Evolutionary conservation across 495 filamentous ascomycete species (phyloP).

Genomic region (Aspergillus steynii): DNA sequence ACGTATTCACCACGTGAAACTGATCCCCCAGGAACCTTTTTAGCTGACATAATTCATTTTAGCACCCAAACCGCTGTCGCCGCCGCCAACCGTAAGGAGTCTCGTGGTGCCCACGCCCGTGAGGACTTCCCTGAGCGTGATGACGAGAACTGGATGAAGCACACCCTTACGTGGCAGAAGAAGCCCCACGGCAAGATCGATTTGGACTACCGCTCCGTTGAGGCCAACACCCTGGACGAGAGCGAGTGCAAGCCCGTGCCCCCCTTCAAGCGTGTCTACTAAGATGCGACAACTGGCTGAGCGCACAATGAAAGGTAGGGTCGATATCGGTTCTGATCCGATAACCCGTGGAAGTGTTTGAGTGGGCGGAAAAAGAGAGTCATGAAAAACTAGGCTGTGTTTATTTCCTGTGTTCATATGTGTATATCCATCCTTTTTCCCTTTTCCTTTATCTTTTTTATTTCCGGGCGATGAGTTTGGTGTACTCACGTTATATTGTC

Average conservation of each 20-base stretch:
- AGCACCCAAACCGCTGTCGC: conserved; percentile 82
- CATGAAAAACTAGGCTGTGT: conserved; percentile 43
- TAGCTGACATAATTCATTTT: conserved; percentile 9
- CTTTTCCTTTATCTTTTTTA: conserved; percentile 49
- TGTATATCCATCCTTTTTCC: conserved; percentile 50
- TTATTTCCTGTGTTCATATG: conserved; percentile 43
- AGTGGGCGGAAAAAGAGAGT: conserved; percentile 21
- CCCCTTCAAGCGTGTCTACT: conserved; percentile 85
- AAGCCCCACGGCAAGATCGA: conserved; percentile 76
- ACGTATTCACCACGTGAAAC: conserved; percentile 38
- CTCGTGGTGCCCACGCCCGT: conserved; percentile 88
- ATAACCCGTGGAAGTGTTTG: background rate
- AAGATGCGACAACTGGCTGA: conserved; percentile 22
- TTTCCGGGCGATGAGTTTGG: conserved; percentile 45
- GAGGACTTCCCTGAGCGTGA: conserved; percentile 95
- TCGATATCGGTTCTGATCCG: background rate
- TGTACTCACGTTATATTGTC: conserved; percentile 44
- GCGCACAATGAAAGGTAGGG: background rate
- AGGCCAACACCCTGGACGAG: conserved; percentile 78
- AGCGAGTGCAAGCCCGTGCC: conserved; percentile 85
- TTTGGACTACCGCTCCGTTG: conserved; percentile 75
- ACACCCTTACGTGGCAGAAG: conserved; percentile 94
- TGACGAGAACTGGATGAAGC: conserved; percentile 98
- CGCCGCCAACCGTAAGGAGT: conserved; percentile 89
- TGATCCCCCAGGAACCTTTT: conserved; percentile 3